Percentiles rank a stretch among this genome's conserved stretches.
These are phyloP conservation scores for Melastoma candidum DNA, from an alignment of 441 rosid species.

Conservation along the genomic window DNA sequence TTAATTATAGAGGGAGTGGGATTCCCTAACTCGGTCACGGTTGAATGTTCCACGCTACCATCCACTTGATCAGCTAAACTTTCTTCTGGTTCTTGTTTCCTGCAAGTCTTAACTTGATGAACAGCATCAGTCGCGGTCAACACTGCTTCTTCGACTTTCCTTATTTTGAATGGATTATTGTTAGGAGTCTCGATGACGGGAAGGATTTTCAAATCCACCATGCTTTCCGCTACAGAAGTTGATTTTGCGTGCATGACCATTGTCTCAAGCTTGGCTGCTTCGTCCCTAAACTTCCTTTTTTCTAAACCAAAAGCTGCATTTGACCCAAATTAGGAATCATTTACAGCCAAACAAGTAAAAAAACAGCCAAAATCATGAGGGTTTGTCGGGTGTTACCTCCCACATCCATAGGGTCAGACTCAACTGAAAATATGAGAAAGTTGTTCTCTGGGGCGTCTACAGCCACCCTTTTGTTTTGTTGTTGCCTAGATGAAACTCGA, in stretches of 20 bases:
- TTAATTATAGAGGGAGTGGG: constrained; percentile 11
- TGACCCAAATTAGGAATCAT: constrained; percentile 8
- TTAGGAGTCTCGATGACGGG: constrained; percentile 27
- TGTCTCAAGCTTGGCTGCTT: constrained; percentile 41
- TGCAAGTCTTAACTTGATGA: constrained; percentile 8
- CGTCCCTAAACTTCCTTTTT: constrained; percentile 26
- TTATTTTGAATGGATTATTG: constrained; percentile 61
- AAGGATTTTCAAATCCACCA: constrained; percentile 9
- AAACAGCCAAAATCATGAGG: neutral
- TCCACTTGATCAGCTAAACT: constrained; percentile 13
- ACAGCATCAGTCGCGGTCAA: constrained; percentile 14
- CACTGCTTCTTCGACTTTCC: constrained; percentile 22
- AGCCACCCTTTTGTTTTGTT: constrained; percentile 11
- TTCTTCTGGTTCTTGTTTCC: constrained; percentile 18
- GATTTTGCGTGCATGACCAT: constrained; percentile 26
- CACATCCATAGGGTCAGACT: too few species aligned
- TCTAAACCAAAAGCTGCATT: constrained; percentile 17
- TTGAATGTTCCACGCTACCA: constrained; percentile 23
- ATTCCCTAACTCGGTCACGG: constrained; percentile 24
- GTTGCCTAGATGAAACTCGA: constrained; percentile 20
- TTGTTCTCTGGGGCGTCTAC: too few species aligned
- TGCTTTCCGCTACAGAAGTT: constrained; percentile 6
- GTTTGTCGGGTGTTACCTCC: too few species aligned
- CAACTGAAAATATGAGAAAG: too few species aligned
- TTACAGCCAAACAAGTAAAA: too few species aligned